phyloP scores from a whole-genome alignment of 805 yeast species.

The Barnettozyma botsteinii region DNA sequence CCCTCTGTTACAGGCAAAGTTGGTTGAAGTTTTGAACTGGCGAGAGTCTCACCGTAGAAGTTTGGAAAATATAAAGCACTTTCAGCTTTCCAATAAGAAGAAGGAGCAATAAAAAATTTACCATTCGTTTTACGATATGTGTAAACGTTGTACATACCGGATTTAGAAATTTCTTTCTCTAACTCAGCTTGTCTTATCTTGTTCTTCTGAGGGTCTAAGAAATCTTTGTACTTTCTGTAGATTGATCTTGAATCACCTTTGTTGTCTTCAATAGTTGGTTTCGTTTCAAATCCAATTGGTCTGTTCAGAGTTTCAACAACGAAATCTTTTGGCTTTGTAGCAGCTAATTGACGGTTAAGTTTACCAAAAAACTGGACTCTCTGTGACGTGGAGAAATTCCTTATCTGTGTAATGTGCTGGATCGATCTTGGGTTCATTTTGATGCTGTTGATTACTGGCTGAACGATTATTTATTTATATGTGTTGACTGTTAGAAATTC shows the following conservation, averaged over 20 bases:
- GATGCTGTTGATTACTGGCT: too few relatives aligned
- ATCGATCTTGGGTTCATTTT: neutral
- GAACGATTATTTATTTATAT: too few relatives aligned
- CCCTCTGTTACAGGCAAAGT: slow-evolving; percentile 38
- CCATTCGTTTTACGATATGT: slow-evolving; percentile 72
- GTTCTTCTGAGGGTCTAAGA: slow-evolving; percentile 45
- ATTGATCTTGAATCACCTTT: slow-evolving; percentile 35
- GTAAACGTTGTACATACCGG: slow-evolving; percentile 62
- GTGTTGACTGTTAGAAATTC: too few relatives aligned
- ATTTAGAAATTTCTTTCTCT: slow-evolving; percentile 57
- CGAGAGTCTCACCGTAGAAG: slow-evolving; percentile 50
- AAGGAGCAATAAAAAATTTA: slow-evolving; percentile 77
- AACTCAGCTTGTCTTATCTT: slow-evolving; percentile 44
- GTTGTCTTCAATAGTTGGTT: slow-evolving; percentile 36
- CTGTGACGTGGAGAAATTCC: slow-evolving; percentile 10
- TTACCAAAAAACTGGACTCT: slow-evolving; percentile 24
- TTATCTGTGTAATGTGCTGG: neutral
- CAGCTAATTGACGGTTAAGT: slow-evolving; percentile 30
- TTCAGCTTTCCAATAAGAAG: slow-evolving; percentile 67
- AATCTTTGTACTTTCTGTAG: slow-evolving; percentile 37
- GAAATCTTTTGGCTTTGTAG: slow-evolving; percentile 33
- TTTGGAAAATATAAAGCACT: slow-evolving; percentile 81
- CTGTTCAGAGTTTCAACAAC: slow-evolving; percentile 30
- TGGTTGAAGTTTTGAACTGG: slow-evolving; percentile 24
- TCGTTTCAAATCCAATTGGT: slow-evolving; percentile 41